Conservation (phyloP, 768 basidiomycete genomes). For the Peribolospora kevripleyi region DNA sequence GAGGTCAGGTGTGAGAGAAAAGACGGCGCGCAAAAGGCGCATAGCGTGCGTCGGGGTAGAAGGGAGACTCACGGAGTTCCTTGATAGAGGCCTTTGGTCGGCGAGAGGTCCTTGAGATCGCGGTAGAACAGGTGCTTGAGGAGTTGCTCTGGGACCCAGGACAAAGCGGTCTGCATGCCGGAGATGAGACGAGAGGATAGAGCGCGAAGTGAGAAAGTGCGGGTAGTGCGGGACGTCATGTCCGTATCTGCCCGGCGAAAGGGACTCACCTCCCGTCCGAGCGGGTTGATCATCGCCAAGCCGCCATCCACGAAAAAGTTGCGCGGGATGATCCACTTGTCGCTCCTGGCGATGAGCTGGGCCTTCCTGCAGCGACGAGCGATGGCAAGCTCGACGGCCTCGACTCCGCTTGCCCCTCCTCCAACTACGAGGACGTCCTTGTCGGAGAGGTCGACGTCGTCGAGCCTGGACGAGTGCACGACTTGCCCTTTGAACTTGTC, state of each 20-base stretch:
- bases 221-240: too few relatives aligned
- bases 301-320: slow-evolving; percentile 29
- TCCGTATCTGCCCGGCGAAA: too few relatives aligned
- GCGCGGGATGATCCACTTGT: slow-evolving; percentile 27
- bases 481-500: slow-evolving; percentile 22
- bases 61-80: slow-evolving; percentile 24
- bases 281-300: slow-evolving; percentile 27
- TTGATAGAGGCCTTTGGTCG: slow-evolving; percentile 24
- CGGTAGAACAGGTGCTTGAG: slow-evolving; percentile 7
- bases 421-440: slow-evolving; percentile 28
- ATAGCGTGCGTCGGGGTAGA: not conserved
- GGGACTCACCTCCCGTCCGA: slow-evolving; percentile 29
- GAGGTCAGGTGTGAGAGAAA: not conserved
- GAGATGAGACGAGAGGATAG: not conserved
- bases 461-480: slow-evolving; percentile 29
- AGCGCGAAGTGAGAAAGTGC: not conserved
- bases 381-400: slow-evolving; percentile 24
- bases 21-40: not conserved
- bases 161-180: not conserved
- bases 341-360: slow-evolving; percentile 15
- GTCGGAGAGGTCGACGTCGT: slow-evolving; percentile 19
- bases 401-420: slow-evolving; percentile 33
- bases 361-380: slow-evolving; percentile 18
- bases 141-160: slow-evolving; percentile 2
- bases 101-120: slow-evolving; percentile 1